These are phyloP conservation scores for Zea luxurians DNA, from an alignment of 176 grass and related monocot genomes.

Conservation along the genomic window DNA sequence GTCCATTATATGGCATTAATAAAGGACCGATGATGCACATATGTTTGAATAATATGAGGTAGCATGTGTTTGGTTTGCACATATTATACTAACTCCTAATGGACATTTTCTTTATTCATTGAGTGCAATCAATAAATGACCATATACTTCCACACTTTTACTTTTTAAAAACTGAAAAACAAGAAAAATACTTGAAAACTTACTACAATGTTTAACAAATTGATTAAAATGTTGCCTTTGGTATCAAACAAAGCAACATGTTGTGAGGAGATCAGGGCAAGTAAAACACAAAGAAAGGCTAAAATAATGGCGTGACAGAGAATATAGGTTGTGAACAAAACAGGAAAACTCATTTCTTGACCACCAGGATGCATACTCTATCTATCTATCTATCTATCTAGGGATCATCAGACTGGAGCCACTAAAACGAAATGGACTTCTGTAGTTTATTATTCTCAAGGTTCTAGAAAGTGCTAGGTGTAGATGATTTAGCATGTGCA, in stretches of 20 bases:
- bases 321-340: not conserved
- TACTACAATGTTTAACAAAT: not conserved
- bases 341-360: not conserved
- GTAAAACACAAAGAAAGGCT: not conserved
- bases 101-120: not conserved
- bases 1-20: not conserved
- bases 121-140: not conserved
- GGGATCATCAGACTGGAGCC: not conserved
- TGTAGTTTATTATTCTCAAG: not conserved
- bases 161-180: not conserved
- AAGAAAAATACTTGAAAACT: not conserved
- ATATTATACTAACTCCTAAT: constrained; percentile 9
- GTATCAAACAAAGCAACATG: not conserved
- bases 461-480: not conserved
- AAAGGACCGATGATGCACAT: not conserved
- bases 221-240: not conserved
- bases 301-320: not conserved
- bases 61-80: not conserved
- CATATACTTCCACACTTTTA: not conserved
- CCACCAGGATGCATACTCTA: not conserved
- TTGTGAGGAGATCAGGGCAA: not conserved
- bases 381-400: not conserved
- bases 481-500: not conserved
- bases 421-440: not conserved
- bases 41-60: not conserved